These are phyloP conservation scores for Trametes coccinea DNA, from an alignment of 768 basidiomycete species.

Conservation along the genomic window DNA sequence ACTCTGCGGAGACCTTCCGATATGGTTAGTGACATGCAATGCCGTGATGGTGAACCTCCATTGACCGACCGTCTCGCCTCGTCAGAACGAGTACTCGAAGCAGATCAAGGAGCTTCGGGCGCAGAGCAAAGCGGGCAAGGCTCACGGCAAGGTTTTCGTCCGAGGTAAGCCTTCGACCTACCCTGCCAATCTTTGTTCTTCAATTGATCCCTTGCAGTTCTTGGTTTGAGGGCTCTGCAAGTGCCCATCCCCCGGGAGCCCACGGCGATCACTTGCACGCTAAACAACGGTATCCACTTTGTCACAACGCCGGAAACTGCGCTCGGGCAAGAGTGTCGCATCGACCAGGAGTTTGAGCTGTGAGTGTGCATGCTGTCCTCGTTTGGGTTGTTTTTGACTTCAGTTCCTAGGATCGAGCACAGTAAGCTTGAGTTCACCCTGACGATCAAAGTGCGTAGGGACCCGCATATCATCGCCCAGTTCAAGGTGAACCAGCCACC, in stretches of 20 bases:
- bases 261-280: slow-evolving; percentile 77
- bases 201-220: slow-evolving; percentile 46
- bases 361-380: slow-evolving; percentile 39
- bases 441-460: slow-evolving; percentile 81
- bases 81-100: slow-evolving; percentile 89
- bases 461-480: slow-evolving; percentile 81
- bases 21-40: slow-evolving; percentile 60
- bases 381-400: background rate
- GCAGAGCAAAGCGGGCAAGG: slow-evolving; percentile 76
- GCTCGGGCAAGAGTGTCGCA: slow-evolving; percentile 57
- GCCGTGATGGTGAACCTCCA: no score
- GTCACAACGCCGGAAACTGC: slow-evolving; percentile 84
- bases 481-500: slow-evolving; percentile 62
- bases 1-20: slow-evolving; percentile 88
- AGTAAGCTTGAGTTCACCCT: slow-evolving; percentile 95
- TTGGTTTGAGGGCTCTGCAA: slow-evolving; percentile 69
- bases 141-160: slow-evolving; percentile 92
- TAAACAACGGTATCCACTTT: slow-evolving; percentile 97
- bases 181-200: background rate
- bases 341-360: slow-evolving; percentile 92
- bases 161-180: slow-evolving; percentile 55
- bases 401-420: slow-evolving; percentile 71
- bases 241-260: slow-evolving; percentile 78
- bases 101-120: slow-evolving; percentile 82
- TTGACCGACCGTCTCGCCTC: background rate